Percentiles rank a stretch among this genome's conserved stretches.
These are phyloP conservation scores for Trichoderma reesei DNA, from an alignment of 495 filamentous ascomycete genomes.

Conservation along the genomic window DNA sequence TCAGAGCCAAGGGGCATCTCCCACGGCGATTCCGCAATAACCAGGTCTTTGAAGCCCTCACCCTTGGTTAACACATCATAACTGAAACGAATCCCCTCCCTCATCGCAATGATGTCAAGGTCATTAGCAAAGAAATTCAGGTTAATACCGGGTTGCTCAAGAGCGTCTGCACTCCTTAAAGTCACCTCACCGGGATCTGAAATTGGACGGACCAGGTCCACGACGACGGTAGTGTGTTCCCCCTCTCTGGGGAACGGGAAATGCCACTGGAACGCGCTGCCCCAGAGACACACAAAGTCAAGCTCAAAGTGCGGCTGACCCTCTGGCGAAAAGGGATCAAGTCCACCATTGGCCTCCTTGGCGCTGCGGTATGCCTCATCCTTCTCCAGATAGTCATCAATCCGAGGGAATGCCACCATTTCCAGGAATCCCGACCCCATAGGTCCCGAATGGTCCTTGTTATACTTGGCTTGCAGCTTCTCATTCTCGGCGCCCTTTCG, in stretches of 20 bases:
- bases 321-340: slow-evolving; percentile 50
- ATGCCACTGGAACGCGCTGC: slow-evolving; percentile 56
- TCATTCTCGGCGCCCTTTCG: slow-evolving; percentile 37
- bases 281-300: slow-evolving; percentile 53
- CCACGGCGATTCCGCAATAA: slow-evolving; percentile 47
- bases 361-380: slow-evolving; percentile 40
- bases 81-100: slow-evolving; percentile 45
- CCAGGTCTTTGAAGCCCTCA: slow-evolving; percentile 48
- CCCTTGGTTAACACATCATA: slow-evolving; percentile 48
- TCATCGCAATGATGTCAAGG: slow-evolving; percentile 45
- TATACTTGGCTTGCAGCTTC: slow-evolving; percentile 36
- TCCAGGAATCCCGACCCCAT: slow-evolving; percentile 42
- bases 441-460: slow-evolving; percentile 39
- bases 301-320: slow-evolving; percentile 56
- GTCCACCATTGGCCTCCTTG: slow-evolving; percentile 40
- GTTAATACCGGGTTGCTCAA: slow-evolving; percentile 47
- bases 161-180: slow-evolving; percentile 41
- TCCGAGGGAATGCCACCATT: slow-evolving; percentile 46
- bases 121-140: slow-evolving; percentile 49
- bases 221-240: slow-evolving; percentile 46
- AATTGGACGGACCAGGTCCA: slow-evolving; percentile 48
- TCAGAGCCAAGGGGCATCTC: slow-evolving; percentile 46
- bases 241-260: slow-evolving; percentile 41
- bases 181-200: slow-evolving; percentile 42
- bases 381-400: slow-evolving; percentile 42